phyloP scores from a whole-genome alignment of 129 eudicot genomes.

The Centrapalus pauciflorus region DNA sequence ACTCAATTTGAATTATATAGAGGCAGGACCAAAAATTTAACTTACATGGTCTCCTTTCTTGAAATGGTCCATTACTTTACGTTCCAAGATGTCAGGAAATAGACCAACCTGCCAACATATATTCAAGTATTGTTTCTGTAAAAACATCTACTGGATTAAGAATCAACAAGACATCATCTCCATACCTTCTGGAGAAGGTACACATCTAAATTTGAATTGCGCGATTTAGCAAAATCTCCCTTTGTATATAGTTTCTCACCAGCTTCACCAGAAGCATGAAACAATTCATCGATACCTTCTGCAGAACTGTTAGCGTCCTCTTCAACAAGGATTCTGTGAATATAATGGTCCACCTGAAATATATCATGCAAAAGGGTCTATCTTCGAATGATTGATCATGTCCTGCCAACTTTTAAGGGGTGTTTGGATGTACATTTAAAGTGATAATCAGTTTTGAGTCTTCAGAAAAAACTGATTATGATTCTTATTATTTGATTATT shows the following conservation, averaged over 20 bases:
- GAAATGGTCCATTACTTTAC: slow-evolving; percentile 79
- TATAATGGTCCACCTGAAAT: slow-evolving; percentile 87
- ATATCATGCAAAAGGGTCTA: background rate
- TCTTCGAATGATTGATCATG: background rate
- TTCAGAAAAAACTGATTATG: no score
- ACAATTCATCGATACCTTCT: slow-evolving; percentile 47
- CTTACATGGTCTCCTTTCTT: slow-evolving; percentile 90
- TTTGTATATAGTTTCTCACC: slow-evolving; percentile 63
- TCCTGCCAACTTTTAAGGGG: background rate
- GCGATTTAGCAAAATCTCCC: slow-evolving; percentile 84
- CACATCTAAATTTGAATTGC: slow-evolving; percentile 54
- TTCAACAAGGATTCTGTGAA: slow-evolving; percentile 88
- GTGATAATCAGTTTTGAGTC: no score
- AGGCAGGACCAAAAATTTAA: slow-evolving; percentile 12
- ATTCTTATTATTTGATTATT: no score
- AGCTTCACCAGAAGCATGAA: slow-evolving; percentile 67
- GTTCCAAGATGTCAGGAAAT: slow-evolving; percentile 88
- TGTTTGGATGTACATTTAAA: no score
- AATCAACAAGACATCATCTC: background rate
- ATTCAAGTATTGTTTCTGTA: slow-evolving; percentile 1
- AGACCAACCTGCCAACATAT: slow-evolving; percentile 67
- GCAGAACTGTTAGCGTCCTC: slow-evolving; percentile 55
- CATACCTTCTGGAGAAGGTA: slow-evolving; percentile 87
- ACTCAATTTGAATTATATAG: background rate
- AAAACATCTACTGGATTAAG: background rate